These are phyloP conservation scores for Apostasia shenzhenica DNA, from an alignment of 106 monocot genomes.

Conservation along the genomic window DNA sequence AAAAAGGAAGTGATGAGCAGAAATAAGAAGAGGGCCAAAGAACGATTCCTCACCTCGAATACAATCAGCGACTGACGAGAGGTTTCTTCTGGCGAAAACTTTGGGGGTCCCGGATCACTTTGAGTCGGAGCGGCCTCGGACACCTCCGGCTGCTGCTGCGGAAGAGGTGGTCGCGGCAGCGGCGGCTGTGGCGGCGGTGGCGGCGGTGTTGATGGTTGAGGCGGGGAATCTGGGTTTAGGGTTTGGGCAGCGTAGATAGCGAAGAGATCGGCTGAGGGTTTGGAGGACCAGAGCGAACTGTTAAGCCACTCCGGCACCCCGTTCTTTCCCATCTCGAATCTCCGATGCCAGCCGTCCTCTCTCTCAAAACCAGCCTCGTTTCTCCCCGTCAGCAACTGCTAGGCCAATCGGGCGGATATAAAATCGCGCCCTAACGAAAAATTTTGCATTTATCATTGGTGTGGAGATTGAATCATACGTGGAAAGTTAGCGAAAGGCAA, in stretches of 20 bases:
- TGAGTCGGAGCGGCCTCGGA: background rate
- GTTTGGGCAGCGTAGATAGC: conserved; percentile 12
- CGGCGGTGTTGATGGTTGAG: conserved; percentile 9
- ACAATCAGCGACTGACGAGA: conserved; percentile 54
- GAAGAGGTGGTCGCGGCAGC: background rate
- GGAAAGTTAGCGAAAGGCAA: too few species aligned
- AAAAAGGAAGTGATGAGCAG: background rate
- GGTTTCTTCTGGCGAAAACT: conserved; percentile 47
- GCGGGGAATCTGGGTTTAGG: conserved; percentile 16
- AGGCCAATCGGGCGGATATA: too few species aligned
- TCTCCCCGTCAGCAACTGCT: too few species aligned
- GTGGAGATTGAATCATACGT: too few species aligned
- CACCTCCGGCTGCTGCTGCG: background rate
- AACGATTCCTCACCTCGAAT: conserved; percentile 24
- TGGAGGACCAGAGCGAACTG: conserved; percentile 68
- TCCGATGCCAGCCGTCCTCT: too few species aligned
- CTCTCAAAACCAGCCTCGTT: too few species aligned
- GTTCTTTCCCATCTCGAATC: conserved; percentile 44
- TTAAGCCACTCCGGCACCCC: conserved; percentile 81
- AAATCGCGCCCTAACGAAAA: too few species aligned
- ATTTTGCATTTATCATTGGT: too few species aligned
- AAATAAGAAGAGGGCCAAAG: background rate
- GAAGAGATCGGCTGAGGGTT: conserved; percentile 2
- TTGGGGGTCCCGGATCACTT: conserved; percentile 8
- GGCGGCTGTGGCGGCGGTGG: conserved; percentile 5